Base-by-base conservation (phyloP, 1,284 basidiomycete genomes). In the Puccinia brachypodii region DNA sequence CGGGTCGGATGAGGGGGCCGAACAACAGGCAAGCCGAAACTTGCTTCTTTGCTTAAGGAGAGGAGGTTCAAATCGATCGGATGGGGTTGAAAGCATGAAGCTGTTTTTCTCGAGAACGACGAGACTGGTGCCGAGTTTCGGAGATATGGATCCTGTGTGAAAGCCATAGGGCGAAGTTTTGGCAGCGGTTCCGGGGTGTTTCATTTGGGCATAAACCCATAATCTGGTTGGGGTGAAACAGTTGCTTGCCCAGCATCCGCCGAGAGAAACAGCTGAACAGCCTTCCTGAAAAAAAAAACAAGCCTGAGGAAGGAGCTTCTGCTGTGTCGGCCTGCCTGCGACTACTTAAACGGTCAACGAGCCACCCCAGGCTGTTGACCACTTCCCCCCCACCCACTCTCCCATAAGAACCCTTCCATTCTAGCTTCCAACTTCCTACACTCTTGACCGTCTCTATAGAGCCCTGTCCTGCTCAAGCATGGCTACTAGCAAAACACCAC, bases 181-280 rank as follows among this genome's bases (percentile, higher is more conserved):
- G 9, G 64, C 64, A 36, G 64, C 8, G 40, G 64, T 19, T n/a
- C n/a, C n/a, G n/a, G n/a, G n/a, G n/a, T n/a, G n/a, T n/a, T 44
- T 22, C 25, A 68, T 38, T 14, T 3, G 7, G 44, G 64, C 64
- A 13, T 68, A 68, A 68, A 44, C 44, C 40, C 64, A 68, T 68
- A 68, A 68, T 68, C 64, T 68, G 64, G 64, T 68, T 68, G 64
- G 64, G 40, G 22, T 68, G 64, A 68, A 68, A 68, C 64, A 42
- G 64, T 42, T 44, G 64, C 62, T 33, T 19, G 64, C 25, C 38
- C 19, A 38, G 64, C 64, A 68, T n/a, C n/a, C n/a, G 64, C 42
- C 40, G n/a, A 44, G 64, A 8, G n/a, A 28, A 28, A 68, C 3
- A 66, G 36, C 38, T 68, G 64, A 68, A 42, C 64, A 68, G 64